Percentiles rank a stretch among this genome's conserved stretches.
Evolutionary conservation across 495 filamentous ascomycete species (phyloP).

Genomic region (Penicillium argentinense): DNA sequence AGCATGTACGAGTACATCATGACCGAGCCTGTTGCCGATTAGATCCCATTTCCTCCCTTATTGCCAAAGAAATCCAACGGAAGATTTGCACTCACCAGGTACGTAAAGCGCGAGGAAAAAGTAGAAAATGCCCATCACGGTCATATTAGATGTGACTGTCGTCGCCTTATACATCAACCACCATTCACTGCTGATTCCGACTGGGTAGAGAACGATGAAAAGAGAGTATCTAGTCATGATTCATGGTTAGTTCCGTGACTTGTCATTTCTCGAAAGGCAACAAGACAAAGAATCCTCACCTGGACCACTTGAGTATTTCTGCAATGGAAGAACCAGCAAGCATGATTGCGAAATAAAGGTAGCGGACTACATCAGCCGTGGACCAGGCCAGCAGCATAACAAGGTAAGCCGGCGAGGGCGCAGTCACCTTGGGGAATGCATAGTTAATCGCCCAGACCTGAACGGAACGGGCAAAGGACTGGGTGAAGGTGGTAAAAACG

Average conservation of each 20-base stretch:
- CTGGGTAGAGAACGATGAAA: slow-evolving; percentile 53
- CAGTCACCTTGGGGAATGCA: slow-evolving; percentile 37
- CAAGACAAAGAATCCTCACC: slow-evolving; percentile 11
- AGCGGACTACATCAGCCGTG: slow-evolving; percentile 50
- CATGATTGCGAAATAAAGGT: slow-evolving; percentile 50
- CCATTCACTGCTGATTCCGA: slow-evolving; percentile 52
- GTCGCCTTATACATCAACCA: slow-evolving; percentile 47
- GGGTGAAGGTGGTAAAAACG: slow-evolving; percentile 52
- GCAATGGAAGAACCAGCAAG: slow-evolving; percentile 31
- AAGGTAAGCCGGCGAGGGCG: slow-evolving; percentile 33
- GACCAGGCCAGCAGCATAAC: slow-evolving; percentile 56
- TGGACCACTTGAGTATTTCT: slow-evolving; percentile 39
- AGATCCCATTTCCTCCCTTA: neutral
- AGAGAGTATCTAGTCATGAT: slow-evolving; percentile 44
- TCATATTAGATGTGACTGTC: slow-evolving; percentile 16
- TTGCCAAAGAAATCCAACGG: neutral
- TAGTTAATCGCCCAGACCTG: slow-evolving; percentile 53
- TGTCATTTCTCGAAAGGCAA: neutral
- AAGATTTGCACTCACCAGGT: slow-evolving; percentile 56
- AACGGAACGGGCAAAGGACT: slow-evolving; percentile 53
- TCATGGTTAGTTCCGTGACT: neutral
- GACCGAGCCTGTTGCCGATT: slow-evolving; percentile 57
- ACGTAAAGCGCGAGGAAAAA: slow-evolving; percentile 63
- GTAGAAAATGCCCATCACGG: slow-evolving; percentile 29
- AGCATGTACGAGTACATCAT: slow-evolving; percentile 84